phyloP scores from a whole-genome alignment of 177 flowering plant species.

The Vitis hybrid region DNA sequence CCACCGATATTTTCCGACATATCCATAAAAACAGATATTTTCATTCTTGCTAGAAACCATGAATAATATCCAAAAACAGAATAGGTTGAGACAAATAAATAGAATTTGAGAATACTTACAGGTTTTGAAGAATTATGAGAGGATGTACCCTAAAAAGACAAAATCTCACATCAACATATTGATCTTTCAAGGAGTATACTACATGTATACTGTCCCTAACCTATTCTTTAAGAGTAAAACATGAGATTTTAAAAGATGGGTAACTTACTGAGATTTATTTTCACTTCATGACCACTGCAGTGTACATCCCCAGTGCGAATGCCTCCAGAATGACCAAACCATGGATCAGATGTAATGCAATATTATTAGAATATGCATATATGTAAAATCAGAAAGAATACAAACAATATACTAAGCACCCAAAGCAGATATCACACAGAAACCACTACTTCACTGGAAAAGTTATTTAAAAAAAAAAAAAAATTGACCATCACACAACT shows the following conservation, averaged over 20 bases:
- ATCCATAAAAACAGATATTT: no score
- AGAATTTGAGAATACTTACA: conserved; percentile 4
- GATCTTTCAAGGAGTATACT: not conserved
- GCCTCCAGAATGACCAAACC: conserved; percentile 64
- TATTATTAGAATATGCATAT: conserved; percentile 31
- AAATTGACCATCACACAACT: no score
- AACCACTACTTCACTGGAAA: not conserved
- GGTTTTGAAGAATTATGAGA: not conserved
- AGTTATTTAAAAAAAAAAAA: not conserved
- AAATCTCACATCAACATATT: conserved; percentile 1
- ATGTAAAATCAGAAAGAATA: not conserved
- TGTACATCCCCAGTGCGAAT: conserved; percentile 43
- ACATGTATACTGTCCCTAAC: not conserved
- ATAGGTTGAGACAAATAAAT: not conserved
- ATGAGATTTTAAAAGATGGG: not conserved
- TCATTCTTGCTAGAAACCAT: not conserved
- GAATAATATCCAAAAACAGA: not conserved
- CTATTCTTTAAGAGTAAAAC: not conserved
- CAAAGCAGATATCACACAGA: not conserved
- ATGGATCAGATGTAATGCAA: conserved; percentile 57
- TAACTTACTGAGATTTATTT: conserved; percentile 35
- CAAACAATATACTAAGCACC: conserved; percentile 1
- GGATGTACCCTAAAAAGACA: conserved; percentile 2
- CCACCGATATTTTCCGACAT: no score
- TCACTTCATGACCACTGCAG: conserved; percentile 29